Base-by-base conservation (phyloP, 2,329 filamentous ascomycete genomes). In the Bertia moriformis region DNA sequence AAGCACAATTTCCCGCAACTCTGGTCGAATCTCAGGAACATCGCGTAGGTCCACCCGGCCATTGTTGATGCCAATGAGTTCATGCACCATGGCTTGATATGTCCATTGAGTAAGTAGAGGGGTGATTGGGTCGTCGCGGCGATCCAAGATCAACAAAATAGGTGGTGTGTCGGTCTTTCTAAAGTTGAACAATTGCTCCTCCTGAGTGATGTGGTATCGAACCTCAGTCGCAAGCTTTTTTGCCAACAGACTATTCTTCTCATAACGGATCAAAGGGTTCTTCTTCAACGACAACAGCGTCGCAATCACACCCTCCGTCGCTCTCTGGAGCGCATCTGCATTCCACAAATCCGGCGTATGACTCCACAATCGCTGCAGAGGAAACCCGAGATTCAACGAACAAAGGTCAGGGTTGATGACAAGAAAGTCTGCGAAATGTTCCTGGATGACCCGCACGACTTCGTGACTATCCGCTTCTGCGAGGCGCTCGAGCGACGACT, bases 21-120 rank as follows among this genome's bases (percentile, higher is more conserved):
- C 89, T 1, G 85, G 82, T 14, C 84, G 71, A 41, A 93, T 75
- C 40, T 93, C 87, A 12, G 84, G 84, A 0, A 94, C 78, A 40
- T 84, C 73, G 44, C 80, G 82, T 22, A 98, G 66, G 52, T 94
- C 83, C 1, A 98, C 91, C 38, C 89, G 74, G n/a, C 91, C 91
- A 55, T 96, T 96, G 42, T 83, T 75, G 47, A 98, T 94, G 4
- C 91, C 91, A 12, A 98, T 67, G 2, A 96, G 64, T 52, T 98
- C 91, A 55, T 98, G 91, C 1, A 98, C 91, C 88, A 98, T 98
- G n/a, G 91, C 91, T 60, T 98, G 91, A 53, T 98, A 98, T 18
- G 91, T 98, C 91, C 91, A 98, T 56, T 98, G 91, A 2, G 87
- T 94, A 38, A 98, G 69, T 10, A 98, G 65, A 0, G 91, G 91